Evolutionary conservation across 805 yeast genomes (phyloP), one percentile per base, ranked within the genome.

Genomic region (Metschnikowia santaceciliae): DNA sequence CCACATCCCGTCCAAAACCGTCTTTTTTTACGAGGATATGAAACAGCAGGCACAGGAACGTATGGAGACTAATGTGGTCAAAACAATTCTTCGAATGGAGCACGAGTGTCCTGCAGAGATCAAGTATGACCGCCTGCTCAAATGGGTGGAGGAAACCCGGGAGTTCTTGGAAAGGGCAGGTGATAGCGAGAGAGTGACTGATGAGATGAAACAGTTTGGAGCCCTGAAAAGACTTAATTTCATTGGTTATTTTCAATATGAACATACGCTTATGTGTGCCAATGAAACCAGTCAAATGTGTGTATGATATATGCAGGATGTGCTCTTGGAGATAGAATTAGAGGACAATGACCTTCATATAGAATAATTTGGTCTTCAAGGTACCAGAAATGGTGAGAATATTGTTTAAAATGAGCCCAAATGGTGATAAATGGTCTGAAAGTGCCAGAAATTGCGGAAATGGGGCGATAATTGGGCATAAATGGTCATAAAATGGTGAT

Each of bases 81-180:
- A 17, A 3, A 58, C 62, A 4, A 48, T 58, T 26, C 42, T 58
- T 22, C 36, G 36, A n/a, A 55, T 57, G 59, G 61, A 57, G 42
- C 32, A 30, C 17, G 53, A 53, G 39, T 42, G 42, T 10, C 59
- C 57, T 3, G 22, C 20, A 3, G 37, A 13, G 10, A 46, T 55
- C 33, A 47, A 49, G 32, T 47, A 47, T 46, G 58, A 54, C 45
- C 47, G n/a, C 15, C 22, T 3, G 7, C 54, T 55, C 45, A 15
- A 15, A n/a, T 57, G 62, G 62, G 53, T 58, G 11, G 51, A 40
- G 6, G 46, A 35, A 2, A 32, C 47, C 2, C 33, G 19, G 20
- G 37, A 17, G 10, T 56, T 56, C 46, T 56, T 49, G 40, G 43
- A 38, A 17, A 17, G 14, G 15, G 38, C 35, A 8, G n/a, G 19